Base-by-base conservation (phyloP, 1,139 yeast genomes). In the Ogataea hybrid region DNA sequence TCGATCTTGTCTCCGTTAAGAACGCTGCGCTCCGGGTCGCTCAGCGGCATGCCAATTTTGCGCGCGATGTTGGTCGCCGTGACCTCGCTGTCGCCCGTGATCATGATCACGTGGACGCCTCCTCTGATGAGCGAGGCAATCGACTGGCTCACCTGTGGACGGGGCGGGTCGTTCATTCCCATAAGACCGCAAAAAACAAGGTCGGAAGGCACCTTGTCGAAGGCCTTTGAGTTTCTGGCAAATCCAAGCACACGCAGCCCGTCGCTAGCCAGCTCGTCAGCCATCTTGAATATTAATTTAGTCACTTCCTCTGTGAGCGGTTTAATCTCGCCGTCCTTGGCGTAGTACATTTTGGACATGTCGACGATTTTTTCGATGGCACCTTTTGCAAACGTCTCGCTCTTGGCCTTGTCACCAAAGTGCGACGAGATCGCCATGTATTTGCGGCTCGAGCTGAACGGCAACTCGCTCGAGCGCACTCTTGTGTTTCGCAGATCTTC, bases 161-260 rank as follows among this genome's bases (percentile, higher is more conserved):
- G 77, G 43, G 97, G 98, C 10, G 98, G 98, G 65, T 92, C 97
- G 54, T 87, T 87, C 95, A 92, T 88, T 43, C 96, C 97, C 51
- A 87, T 71, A 35, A 92, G 67, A 6, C 98, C 98, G 54, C 87
- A 76, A 58, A 90, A 89, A 2, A 77, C 70, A 56, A 90, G 70
- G 34, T 79, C 82, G 3, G 70, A 56, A 20, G 86, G 86, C 44
- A 62, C 65, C 21, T 59, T 63, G 12, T 66, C 70, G 46, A 64
- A 63, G 1, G 68, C 56, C 22, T 70, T 63, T 10, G 65, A 56
- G 44, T 68, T 75, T 50, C 75, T 75, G 4, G 95, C 96, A 65
- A 89, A 77, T 0, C 85, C 94, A 47, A 92, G 71, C 23, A 90
- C 90, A 58, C 98, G 78, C 53, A 90, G 74, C 15, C 98, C 98